A percentile compares a stretch with the other conserved stretches of the same genome.
Conservation (phyloP, 257 asterid genomes). For the Salvia hispanica region DNA sequence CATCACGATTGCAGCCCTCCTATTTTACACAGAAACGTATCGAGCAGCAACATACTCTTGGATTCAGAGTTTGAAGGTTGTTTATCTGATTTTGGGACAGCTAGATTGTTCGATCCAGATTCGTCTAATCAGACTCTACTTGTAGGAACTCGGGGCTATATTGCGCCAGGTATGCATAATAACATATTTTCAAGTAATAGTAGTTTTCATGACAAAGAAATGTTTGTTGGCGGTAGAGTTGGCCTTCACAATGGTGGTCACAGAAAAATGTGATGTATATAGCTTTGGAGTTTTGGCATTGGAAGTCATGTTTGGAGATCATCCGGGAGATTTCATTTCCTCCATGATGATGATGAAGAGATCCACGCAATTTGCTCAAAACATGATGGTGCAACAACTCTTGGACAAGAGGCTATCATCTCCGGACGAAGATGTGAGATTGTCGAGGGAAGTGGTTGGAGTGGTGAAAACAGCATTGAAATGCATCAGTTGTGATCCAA, state of each 20-base stretch:
- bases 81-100: constrained; percentile 33
- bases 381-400: neutral
- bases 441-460: neutral
- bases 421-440: neutral
- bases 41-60: constrained; percentile 3
- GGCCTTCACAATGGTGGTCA: constrained; percentile 36
- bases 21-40: neutral
- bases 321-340: constrained; percentile 26
- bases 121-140: constrained; percentile 28
- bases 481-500: constrained; percentile 19
- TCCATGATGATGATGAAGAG: neutral
- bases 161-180: constrained; percentile 33
- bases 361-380: neutral
- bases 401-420: constrained; percentile 16
- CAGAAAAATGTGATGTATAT: constrained; percentile 36
- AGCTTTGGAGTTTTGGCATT: constrained; percentile 40
- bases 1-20: neutral
- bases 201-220: too few species aligned
- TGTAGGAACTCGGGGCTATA: constrained; percentile 34
- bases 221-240: constrained; percentile 24
- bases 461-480: neutral
- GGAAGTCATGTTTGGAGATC: constrained; percentile 33
- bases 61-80: constrained; percentile 21
- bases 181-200: too few species aligned
- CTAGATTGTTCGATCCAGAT: constrained; percentile 32